Percentiles rank a stretch among this genome's conserved stretches.
These are phyloP conservation scores for Helotiales sp. DNA, from an alignment of 2,329 filamentous ascomycete species.

Conservation along the genomic window DNA sequence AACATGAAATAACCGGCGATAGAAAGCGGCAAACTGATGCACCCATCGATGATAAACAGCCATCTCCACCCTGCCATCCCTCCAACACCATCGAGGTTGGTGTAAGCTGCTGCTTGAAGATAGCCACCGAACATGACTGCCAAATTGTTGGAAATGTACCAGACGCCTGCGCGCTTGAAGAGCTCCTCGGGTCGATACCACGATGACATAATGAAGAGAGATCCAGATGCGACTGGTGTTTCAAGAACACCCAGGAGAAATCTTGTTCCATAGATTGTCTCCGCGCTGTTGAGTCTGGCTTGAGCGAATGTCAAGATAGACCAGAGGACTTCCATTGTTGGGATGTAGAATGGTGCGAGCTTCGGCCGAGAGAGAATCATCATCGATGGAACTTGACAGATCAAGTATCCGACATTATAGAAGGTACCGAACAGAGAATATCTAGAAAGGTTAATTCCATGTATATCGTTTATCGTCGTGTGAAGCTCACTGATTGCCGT, in stretches of 20 bases:
- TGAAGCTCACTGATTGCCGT: slow-evolving; percentile 46
- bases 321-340: slow-evolving; percentile 24
- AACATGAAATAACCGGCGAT: slow-evolving; percentile 31
- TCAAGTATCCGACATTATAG: slow-evolving; percentile 27
- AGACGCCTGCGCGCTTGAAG: slow-evolving; percentile 49
- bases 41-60: slow-evolving; percentile 54
- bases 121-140: slow-evolving; percentile 49
- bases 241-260: slow-evolving; percentile 61
- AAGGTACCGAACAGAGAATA: slow-evolving; percentile 21
- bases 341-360: slow-evolving; percentile 20
- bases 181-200: slow-evolving; percentile 47
- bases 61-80: slow-evolving; percentile 52
- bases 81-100: slow-evolving; percentile 26
- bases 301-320: slow-evolving; percentile 26
- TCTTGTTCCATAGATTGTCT: slow-evolving; percentile 53
- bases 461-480: neutral
- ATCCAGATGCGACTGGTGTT: slow-evolving; percentile 34
- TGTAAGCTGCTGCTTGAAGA: slow-evolving; percentile 45
- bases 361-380: slow-evolving; percentile 23
- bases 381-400: slow-evolving; percentile 25
- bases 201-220: slow-evolving; percentile 18
- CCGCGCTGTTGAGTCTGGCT: slow-evolving; percentile 15
- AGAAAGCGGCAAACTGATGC: slow-evolving; percentile 40
- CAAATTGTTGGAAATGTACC: slow-evolving; percentile 44
- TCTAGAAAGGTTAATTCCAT: neutral